A percentile compares a stretch with the other conserved stretches of the same genome.
Evolutionary conservation across 2,329 filamentous ascomycete genomes (phyloP).

Genomic region (Dryadomyces quercivorus): DNA sequence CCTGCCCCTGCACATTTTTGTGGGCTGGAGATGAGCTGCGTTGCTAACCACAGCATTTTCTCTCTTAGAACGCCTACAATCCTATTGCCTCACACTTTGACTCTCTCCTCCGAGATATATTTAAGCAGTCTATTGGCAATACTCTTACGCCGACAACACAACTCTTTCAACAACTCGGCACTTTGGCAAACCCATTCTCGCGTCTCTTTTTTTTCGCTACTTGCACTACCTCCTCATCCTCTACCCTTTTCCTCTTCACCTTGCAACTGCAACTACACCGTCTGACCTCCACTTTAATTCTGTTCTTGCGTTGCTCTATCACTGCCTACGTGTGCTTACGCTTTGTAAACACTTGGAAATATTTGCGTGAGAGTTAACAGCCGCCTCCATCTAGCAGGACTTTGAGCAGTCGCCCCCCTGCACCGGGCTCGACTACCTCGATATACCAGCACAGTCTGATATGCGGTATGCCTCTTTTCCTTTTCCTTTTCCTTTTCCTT

Average conservation of each 20-base stretch:
- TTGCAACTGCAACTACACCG: neutral
- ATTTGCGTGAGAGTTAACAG: constrained; percentile 12
- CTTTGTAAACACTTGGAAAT: neutral
- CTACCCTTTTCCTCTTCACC: neutral
- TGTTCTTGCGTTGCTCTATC: no score
- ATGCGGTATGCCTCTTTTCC: constrained; percentile 43
- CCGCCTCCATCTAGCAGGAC: constrained; percentile 27
- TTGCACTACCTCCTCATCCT: neutral
- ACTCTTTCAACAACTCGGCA: neutral
- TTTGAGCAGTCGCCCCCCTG: constrained; percentile 39
- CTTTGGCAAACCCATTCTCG: neutral
- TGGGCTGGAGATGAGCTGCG: neutral
- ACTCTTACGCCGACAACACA: neutral
- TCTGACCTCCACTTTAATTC: neutral
- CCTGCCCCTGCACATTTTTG: neutral
- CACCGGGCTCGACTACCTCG: constrained; percentile 40
- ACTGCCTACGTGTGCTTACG: neutral
- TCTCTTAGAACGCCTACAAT: neutral
- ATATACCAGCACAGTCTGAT: constrained; percentile 37
- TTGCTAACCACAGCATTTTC: neutral
- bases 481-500: neutral
- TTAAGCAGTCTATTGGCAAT: neutral
- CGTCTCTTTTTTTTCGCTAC: neutral
- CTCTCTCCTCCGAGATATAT: constrained; percentile 5
- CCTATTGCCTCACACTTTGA: neutral